Evolutionary conservation across 2,329 filamentous ascomycete genomes (phyloP).

Genomic region (Microdochium nivale): DNA sequence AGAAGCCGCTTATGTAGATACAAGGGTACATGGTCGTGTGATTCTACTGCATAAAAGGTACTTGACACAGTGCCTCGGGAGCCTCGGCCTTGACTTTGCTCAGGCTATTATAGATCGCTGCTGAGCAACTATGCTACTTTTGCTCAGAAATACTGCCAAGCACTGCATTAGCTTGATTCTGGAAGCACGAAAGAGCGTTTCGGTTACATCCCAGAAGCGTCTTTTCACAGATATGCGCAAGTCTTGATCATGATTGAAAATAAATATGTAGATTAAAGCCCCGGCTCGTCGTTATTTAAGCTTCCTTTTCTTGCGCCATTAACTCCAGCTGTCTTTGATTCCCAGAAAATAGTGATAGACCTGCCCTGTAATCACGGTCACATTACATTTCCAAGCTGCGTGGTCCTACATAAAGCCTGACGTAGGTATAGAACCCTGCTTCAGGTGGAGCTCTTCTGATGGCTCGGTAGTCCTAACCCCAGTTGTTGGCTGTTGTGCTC

Average conservation of each 20-base stretch:
- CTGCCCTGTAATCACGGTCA: not conserved
- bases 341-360: not conserved
- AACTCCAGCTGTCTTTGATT: not conserved
- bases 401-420: not conserved
- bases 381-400: not conserved
- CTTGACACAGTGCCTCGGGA: too few species aligned
- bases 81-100: too few species aligned
- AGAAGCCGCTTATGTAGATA: too few species aligned
- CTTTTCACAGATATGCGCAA: too few species aligned
- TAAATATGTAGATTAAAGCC: not conserved
- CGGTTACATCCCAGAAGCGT: too few species aligned
- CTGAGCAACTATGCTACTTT: too few species aligned
- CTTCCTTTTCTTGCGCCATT: not conserved
- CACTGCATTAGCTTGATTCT: too few species aligned
- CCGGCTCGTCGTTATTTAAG: not conserved
- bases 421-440: not conserved
- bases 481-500: not conserved
- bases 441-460: not conserved
- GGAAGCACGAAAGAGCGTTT: too few species aligned
- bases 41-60: too few species aligned
- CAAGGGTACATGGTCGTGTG: too few species aligned
- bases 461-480: not conserved
- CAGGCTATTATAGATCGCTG: too few species aligned
- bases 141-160: too few species aligned
- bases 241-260: not conserved